Base-by-base conservation (phyloP, 2,329 filamentous ascomycete species). In the Pseudopithomyces maydicus region DNA sequence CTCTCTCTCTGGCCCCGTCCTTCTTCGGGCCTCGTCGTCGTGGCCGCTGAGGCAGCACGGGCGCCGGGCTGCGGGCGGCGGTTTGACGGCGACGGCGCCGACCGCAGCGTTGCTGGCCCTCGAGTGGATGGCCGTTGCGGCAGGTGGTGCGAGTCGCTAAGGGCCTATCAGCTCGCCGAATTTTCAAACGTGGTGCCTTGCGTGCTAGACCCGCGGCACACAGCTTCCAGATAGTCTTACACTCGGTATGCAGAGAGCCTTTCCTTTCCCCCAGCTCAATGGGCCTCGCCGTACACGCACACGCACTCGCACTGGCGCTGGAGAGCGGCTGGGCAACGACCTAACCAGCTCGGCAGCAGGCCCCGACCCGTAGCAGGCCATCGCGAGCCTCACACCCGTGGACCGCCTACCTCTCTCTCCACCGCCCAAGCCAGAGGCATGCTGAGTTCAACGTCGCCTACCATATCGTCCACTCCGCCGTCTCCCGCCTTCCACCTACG, bases 381-480 rank as follows among this genome's bases (percentile, higher is more conserved):
- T 29, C 39, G 35, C 43, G 19, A 14, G 22, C 33, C 26, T 41
- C 11, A 15, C 36, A 44, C 15, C 45, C 38, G 32, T 33, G 43
- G 17, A 33, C 23, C 45, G 49, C n/a, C 19, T 23, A 43, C 33
- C 11, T 15, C 19, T 5, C 14, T 17, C 19, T 19, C 10, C 36
- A 22, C 19, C 14, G 43, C 4, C 4, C 5, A 29, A 29, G 26
- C 26, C 26, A 29, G 26, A 29, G 45, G 46, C 33, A 75, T 75
- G 73, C 72, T 73, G 60, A 71, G 70, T 49, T 73, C 69, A 51
- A 66, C 69, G 41, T 74, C 72, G 44, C 74, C 72, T 39, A 76
- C 71, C 51, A 67, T 76, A 45, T 76, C 43, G 8, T 35, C 74
- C 32, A 71, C 74, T 55, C 69, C 74, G 47, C 56, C 71, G 36